Percentiles rank a stretch among this genome's conserved stretches.
Conservation (phyloP, 2,329 filamentous ascomycete species). For the Fusarium temperatum region DNA sequence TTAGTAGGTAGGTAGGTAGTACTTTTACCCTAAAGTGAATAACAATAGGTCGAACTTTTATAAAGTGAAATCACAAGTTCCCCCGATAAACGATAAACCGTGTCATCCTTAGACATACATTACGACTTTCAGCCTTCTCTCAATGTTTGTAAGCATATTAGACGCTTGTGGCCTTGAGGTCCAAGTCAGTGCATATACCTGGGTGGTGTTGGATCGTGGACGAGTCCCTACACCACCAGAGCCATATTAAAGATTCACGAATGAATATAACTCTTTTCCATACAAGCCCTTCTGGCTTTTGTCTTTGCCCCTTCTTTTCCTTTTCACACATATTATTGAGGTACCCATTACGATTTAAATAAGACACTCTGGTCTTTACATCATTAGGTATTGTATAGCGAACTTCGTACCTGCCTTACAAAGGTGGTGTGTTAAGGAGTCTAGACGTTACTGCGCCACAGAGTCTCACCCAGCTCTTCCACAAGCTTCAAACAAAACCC, state of each 20-base stretch:
- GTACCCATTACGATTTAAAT: neutral
- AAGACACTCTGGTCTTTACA: neutral
- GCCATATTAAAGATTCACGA: neutral
- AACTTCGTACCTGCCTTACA: neutral
- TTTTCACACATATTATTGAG: neutral
- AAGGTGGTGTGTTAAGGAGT: neutral
- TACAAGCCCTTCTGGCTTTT: neutral
- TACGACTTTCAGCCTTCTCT: too few species aligned
- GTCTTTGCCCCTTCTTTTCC: neutral
- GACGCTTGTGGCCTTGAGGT: too few species aligned
- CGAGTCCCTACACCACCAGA: too few species aligned
- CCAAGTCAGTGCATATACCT: neutral
- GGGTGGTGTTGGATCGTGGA: neutral
- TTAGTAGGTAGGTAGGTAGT: neutral
- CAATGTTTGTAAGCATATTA: too few species aligned
- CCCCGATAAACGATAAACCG: neutral
- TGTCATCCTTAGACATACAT: neutral
- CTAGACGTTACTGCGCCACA: conserved; percentile 11
- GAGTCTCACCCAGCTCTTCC: neutral
- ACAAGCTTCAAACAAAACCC: neutral
- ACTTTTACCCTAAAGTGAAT: neutral
- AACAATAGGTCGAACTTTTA: neutral
- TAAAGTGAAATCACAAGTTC: neutral
- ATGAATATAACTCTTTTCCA: neutral
- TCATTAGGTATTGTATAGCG: neutral